Evolutionary conservation across 371 early-diverging fungal genomes (phyloP).

Genomic region (Apophysomyces sp.): DNA sequence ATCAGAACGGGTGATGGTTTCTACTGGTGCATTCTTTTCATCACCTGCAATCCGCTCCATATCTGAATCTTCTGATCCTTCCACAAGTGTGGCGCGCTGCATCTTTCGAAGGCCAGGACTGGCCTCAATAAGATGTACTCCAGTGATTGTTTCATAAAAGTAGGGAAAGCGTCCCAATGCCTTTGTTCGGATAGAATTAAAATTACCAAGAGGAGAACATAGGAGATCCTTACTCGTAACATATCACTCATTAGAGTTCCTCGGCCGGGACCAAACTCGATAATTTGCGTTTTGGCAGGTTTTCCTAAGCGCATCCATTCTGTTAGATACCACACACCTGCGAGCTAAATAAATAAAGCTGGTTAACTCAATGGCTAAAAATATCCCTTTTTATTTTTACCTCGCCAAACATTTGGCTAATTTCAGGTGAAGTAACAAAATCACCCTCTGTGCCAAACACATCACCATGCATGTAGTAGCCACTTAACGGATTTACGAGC

Average conservation of each 20-base stretch:
- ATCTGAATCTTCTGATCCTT: slow-evolving; percentile 44
- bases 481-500: slow-evolving; percentile 84
- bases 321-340: slow-evolving; percentile 79
- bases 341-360: slow-evolving; percentile 55
- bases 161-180: slow-evolving; percentile 67
- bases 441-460: slow-evolving; percentile 95
- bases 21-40: slow-evolving; percentile 23
- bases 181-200: slow-evolving; percentile 15
- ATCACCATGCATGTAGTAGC: slow-evolving; percentile 91
- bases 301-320: slow-evolving; percentile 69
- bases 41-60: slow-evolving; percentile 27
- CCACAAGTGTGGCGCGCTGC: slow-evolving; percentile 60
- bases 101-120: slow-evolving; percentile 74
- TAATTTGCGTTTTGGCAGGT: slow-evolving; percentile 64
- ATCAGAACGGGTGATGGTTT: slow-evolving; percentile 40
- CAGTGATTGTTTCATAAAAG: slow-evolving; percentile 59
- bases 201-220: not conserved
- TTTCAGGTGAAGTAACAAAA: slow-evolving; percentile 95
- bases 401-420: slow-evolving; percentile 98
- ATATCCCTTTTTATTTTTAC: slow-evolving; percentile 26
- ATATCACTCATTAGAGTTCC: slow-evolving; percentile 95
- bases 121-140: slow-evolving; percentile 83
- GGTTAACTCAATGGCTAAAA: not conserved
- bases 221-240: slow-evolving; percentile 65
- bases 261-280: slow-evolving; percentile 94